Conservation (phyloP, 176 grass and related monocot genomes). For the Canna indica region DNA sequence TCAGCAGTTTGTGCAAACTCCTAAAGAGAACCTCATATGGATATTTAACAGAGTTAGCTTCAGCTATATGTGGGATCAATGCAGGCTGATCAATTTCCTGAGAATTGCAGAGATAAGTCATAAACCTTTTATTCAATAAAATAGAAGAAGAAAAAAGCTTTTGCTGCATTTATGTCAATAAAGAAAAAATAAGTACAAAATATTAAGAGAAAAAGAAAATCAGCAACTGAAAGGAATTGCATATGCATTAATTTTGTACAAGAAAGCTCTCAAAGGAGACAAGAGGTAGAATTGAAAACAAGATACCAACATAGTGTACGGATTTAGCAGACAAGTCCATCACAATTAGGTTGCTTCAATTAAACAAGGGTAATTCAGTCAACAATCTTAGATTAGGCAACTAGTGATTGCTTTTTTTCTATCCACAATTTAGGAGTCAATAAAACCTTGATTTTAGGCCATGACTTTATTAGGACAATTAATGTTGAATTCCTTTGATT, state of each 20-base stretch:
- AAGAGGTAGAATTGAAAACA: not conserved
- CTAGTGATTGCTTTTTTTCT: no score
- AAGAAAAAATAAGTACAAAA: not conserved
- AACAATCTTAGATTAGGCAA: no score
- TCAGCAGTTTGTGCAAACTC: conserved; percentile 97
- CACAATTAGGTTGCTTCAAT: no score
- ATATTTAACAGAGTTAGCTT: conserved; percentile 94
- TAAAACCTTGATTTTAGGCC: no score
- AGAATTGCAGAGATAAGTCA: conserved; percentile 4
- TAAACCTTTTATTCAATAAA: conserved; percentile 16
- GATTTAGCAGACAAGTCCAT: no score
- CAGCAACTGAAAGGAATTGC: not conserved
- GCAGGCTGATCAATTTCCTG: conserved; percentile 99
- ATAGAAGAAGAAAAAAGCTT: conserved; percentile 17
- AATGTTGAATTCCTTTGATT: no score
- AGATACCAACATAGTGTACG: not conserved
- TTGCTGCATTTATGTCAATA: not conserved
- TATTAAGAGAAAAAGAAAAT: not conserved
- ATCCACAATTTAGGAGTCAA: no score
- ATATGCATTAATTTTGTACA: not conserved
- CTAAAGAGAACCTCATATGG: conserved; percentile 99
- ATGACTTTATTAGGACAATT: no score
- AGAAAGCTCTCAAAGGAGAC: not conserved
- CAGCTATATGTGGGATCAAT: conserved; percentile 98
- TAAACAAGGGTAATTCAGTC: no score